Percentiles rank a stretch among this genome's conserved stretches.
Conservation (phyloP, 352 stramenopile species). For the Phytopythium ostracodes region DNA sequence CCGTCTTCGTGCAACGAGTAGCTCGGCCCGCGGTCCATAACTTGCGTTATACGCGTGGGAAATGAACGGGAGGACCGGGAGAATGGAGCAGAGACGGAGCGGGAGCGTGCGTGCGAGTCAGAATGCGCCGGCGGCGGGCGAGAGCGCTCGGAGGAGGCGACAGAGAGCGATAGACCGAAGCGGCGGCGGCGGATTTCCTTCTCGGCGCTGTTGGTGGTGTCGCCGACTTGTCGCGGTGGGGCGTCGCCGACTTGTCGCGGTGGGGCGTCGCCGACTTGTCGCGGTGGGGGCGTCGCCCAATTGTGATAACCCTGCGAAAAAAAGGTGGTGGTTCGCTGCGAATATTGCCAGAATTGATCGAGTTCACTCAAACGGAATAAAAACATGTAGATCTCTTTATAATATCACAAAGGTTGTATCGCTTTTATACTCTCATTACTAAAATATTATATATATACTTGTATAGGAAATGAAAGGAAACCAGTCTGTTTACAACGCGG, state of each 20-base stretch:
- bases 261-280: background rate
- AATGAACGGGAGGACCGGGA: background rate
- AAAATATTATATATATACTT: background rate
- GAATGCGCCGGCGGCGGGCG: background rate
- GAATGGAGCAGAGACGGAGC: background rate
- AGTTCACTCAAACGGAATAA: background rate
- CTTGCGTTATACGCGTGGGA: background rate
- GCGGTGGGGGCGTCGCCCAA: background rate
- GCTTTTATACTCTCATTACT: too few relatives aligned
- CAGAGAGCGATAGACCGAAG: background rate
- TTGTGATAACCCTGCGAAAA: background rate
- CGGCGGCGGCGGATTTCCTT: background rate
- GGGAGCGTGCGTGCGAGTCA: too few relatives aligned
- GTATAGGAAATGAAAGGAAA: background rate
- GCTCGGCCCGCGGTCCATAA: constrained; percentile 40
- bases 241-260: background rate
- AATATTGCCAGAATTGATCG: background rate
- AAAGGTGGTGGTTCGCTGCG: background rate
- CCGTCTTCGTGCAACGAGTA: constrained; percentile 47
- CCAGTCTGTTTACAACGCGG: too few relatives aligned
- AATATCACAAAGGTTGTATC: background rate
- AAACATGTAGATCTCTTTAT: background rate
- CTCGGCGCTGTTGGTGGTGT: background rate
- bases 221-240: background rate
- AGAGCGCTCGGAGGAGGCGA: background rate